Evolutionary conservation across 192 early-diverging fungal genomes (phyloP), one percentile per base, ranked within the genome.

Genomic region (Coemansia sp.): DNA sequence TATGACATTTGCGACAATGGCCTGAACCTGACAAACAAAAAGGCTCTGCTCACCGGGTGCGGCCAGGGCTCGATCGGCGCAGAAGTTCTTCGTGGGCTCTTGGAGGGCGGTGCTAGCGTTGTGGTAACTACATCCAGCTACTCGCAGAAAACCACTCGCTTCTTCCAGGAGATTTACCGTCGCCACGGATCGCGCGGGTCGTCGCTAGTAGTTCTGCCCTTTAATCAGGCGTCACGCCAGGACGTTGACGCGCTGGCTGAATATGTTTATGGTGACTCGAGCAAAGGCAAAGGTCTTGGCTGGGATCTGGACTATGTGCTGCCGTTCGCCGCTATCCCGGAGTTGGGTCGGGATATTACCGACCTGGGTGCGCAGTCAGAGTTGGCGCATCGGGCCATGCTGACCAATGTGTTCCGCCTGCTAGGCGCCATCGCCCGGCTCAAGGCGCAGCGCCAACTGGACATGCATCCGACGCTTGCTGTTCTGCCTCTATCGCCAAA

Each of bases 241-340:
- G 96, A 98, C 76, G 85, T 90, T 19, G 74, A 84, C 36, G 74
- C 80, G 21, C 79, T 98, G 21, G 85, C 96, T 42, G 83, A 91
- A 68, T 95, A 94, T 84, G 90, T 96, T 57, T 95, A 95, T 78
- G 54, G 27, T 2, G 91, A 57, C 54, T 57, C 54, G 17, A 57
- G 54, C 54, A 57, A 57, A 85, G 94, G 72, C 90, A 95, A 71
- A 84, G 86, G 89, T 41, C 87, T 95, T 6, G 85, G 86, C 48
- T 92, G 91, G 90, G 91, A 96, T 85, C 88, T 97, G 68, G 96
- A 98, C 85, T 93, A 90, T 74, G 85, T 98, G 56, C 86, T 98
- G 69, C 96, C 96, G 14, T 98, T 98, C 82, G 96, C 94, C 51
- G 96, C 96, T 40, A 90, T 95, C 46, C 84, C 90, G 59, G 94